These are phyloP conservation scores for Colletotrichum endophyticum DNA, from an alignment of 2,329 filamentous ascomycete species.

Conservation along the genomic window DNA sequence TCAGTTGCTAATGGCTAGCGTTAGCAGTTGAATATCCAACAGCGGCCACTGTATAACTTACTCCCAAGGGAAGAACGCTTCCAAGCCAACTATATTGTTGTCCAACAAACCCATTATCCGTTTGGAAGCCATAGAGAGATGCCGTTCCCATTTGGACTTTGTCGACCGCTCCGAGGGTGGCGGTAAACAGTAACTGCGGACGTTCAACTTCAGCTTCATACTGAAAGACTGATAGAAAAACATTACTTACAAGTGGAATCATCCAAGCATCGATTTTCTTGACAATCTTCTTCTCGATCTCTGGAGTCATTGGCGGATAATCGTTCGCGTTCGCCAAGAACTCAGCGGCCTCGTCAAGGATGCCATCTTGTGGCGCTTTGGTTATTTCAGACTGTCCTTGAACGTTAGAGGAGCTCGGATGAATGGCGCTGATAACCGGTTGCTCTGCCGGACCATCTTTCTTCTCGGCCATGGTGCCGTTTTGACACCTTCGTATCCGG, in stretches of 20 bases:
- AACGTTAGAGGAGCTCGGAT: not conserved
- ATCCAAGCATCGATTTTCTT: not conserved
- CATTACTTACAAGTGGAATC: not conserved
- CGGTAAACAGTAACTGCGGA: not conserved
- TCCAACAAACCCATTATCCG: slow-evolving; percentile 22
- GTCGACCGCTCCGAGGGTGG: slow-evolving; percentile 23
- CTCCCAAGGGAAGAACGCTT: not conserved
- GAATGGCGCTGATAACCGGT: not conserved
- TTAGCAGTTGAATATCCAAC: rapidly evolving
- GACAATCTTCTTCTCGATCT: not conserved
- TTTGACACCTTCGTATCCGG: not conserved
- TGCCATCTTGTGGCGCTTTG: not conserved
- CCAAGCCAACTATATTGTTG: not conserved
- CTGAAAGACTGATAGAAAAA: not conserved
- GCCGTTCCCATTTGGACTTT: slow-evolving; percentile 33
- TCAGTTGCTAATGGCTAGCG: not conserved
- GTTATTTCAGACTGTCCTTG: not conserved
- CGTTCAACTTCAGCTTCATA: not conserved
- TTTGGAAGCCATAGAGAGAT: slow-evolving; percentile 27
- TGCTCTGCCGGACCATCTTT: not conserved
- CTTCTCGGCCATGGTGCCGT: not conserved
- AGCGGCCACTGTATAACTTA: rapidly evolving
- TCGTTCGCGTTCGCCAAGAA: not conserved
- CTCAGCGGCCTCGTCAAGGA: not conserved
- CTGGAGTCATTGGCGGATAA: not conserved